Conservation (phyloP, 208 protist genomes). For the Spongospora subterranea region DNA sequence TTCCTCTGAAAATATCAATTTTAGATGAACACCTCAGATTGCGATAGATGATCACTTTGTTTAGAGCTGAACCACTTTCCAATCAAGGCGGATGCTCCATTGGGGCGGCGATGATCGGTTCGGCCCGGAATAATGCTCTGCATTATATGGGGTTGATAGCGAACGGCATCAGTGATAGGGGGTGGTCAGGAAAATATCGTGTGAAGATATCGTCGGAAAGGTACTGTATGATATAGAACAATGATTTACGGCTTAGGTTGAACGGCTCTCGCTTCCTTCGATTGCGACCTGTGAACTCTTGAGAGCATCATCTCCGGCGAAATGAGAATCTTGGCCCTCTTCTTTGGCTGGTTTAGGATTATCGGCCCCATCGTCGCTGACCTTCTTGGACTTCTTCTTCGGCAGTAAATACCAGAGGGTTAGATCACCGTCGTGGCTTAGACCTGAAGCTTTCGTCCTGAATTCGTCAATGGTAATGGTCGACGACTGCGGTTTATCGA, state of each 20-base stretch:
- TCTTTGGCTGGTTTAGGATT: too few species aligned
- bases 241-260: too few species aligned
- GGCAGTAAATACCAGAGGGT: constrained; percentile 5
- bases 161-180: too few species aligned
- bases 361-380: background rate
- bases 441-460: background rate
- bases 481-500: background rate
- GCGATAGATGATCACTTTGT: background rate
- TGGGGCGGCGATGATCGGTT: too few species aligned
- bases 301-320: too few species aligned
- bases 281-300: too few species aligned
- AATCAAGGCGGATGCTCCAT: background rate
- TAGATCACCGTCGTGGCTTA: background rate
- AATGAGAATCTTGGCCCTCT: too few species aligned
- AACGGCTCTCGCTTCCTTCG: too few species aligned
- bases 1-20: background rate
- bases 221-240: too few species aligned
- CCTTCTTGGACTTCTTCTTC: background rate
- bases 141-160: too few species aligned
- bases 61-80: background rate
- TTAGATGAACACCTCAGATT: background rate
- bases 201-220: too few species aligned
- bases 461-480: constrained; percentile 25
- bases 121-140: background rate
- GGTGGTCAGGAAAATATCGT: too few species aligned